Evolutionary conservation across 2,329 filamentous ascomycete genomes (phyloP).

Genomic region (Pyrenophora teres): DNA sequence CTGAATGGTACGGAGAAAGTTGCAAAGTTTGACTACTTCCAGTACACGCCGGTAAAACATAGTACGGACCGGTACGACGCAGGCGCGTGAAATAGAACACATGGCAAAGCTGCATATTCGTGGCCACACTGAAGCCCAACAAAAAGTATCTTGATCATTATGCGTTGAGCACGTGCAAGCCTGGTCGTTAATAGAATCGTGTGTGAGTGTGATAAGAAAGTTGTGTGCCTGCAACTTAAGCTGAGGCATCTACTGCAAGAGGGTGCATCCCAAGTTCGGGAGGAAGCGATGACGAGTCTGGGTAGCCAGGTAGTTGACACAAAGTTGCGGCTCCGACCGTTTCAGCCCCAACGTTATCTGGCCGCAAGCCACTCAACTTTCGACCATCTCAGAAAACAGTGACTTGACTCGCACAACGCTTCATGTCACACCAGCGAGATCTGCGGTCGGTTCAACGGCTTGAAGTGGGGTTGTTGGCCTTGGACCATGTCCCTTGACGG

Average conservation of each 20-base stretch:
- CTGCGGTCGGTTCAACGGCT: background rate
- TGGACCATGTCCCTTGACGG: no score
- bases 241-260: conserved; percentile 27
- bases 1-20: conserved; percentile 34
- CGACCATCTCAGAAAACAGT: background rate
- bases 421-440: conserved; percentile 2
- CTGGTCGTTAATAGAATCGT: no score
- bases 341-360: conserved; percentile 9
- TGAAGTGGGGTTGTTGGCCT: background rate
- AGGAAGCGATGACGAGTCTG: background rate
- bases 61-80: conserved; percentile 41
- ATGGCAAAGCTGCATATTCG: no score
- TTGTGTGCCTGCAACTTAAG: conserved; percentile 7
- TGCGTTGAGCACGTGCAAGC: no score
- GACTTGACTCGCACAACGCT: background rate
- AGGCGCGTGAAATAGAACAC: no score
- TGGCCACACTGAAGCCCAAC: no score
- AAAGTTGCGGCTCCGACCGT: conserved; percentile 8
- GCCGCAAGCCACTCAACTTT: background rate
- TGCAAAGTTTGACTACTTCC: conserved; percentile 42
- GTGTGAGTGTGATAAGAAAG: background rate
- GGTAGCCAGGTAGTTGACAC: conserved; percentile 6
- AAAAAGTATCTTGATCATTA: background rate
- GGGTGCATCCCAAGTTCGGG: conserved; percentile 12
- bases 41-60: conserved; percentile 37